A percentile compares a stretch with the other conserved stretches of the same genome.
Evolutionary conservation across 768 basidiomycete genomes (phyloP).

Genomic region (Suillus brevipes): DNA sequence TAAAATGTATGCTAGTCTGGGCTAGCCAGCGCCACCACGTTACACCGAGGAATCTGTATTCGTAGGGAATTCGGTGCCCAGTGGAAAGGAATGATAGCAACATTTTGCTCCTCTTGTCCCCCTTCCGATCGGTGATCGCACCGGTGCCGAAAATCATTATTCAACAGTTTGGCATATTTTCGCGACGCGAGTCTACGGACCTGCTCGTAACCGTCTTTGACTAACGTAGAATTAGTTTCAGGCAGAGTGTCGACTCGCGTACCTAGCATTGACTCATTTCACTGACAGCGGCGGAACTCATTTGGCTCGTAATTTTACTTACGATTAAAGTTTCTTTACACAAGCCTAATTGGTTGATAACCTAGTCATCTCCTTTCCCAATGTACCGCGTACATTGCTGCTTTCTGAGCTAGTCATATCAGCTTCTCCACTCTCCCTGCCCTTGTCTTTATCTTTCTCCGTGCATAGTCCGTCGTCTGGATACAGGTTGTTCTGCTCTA

Average conservation of each 20-base stretch:
- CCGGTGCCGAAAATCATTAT: not conserved
- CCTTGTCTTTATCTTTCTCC: constrained; percentile 41
- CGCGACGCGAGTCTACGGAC: not conserved
- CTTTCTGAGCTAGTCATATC: not conserved
- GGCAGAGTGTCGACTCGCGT: not conserved
- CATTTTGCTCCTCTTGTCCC: not conserved
- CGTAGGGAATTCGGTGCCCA: not conserved
- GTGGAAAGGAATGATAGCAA: not conserved
- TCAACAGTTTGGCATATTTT: not conserved
- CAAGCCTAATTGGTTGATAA: not conserved
- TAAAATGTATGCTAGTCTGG: not conserved
- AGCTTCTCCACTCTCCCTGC: constrained; percentile 23
- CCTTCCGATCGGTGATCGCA: not conserved
- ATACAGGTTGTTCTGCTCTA: constrained; percentile 80
- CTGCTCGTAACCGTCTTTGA: not conserved
- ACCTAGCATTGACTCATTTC: not conserved
- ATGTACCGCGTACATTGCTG: not conserved
- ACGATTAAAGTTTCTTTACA: not conserved
- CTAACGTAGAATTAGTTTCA: not conserved
- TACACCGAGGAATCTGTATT: not conserved
- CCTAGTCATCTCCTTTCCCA: not conserved
- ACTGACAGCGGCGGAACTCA: not conserved
- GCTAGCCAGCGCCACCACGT: not conserved
- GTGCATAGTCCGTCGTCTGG: constrained; percentile 51
- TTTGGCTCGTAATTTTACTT: not conserved